These are phyloP conservation scores for Ceratocystis eucalypticola DNA, from an alignment of 2,329 filamentous ascomycete species.

Conservation along the genomic window DNA sequence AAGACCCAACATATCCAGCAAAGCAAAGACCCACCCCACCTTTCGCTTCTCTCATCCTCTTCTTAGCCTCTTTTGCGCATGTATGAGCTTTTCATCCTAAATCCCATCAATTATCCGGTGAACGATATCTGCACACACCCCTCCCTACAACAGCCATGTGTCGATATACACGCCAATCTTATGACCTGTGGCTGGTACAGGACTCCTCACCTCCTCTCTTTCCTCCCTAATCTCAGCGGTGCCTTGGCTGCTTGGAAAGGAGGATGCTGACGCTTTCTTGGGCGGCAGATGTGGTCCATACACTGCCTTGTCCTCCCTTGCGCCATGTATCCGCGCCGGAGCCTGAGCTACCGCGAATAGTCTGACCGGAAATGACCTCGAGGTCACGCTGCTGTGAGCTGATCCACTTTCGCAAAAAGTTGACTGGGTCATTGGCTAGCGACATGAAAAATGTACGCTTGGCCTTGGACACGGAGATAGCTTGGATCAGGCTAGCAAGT, in stretches of 20 bases:
- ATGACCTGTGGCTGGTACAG: background rate
- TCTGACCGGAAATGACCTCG: slow-evolving; percentile 76
- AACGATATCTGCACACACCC: too few species aligned
- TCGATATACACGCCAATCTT: too few species aligned
- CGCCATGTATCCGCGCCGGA: slow-evolving; percentile 52
- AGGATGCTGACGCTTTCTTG: slow-evolving; percentile 50
- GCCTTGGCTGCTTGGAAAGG: slow-evolving; percentile 37
- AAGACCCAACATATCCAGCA: background rate
- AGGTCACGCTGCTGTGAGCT: slow-evolving; percentile 83
- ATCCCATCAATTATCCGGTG: background rate
- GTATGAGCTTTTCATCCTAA: background rate
- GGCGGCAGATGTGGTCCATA: slow-evolving; percentile 45
- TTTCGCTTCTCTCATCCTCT: background rate
- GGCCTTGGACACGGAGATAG: slow-evolving; percentile 69
- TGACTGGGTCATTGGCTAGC: slow-evolving; percentile 66
- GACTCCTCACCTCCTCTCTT: background rate
- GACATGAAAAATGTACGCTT: slow-evolving; percentile 79
- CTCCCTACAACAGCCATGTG: too few species aligned
- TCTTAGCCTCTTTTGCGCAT: background rate
- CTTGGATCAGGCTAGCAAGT: slow-evolving; percentile 68
- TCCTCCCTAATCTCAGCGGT: background rate
- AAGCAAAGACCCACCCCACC: background rate
- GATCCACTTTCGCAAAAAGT: slow-evolving; percentile 77
- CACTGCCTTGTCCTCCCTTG: slow-evolving; percentile 39
- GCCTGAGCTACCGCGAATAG: slow-evolving; percentile 41